Evolutionary conservation across 2,329 filamentous ascomycete genomes (phyloP), one percentile per base, ranked within the genome.

Genomic region (Daldinia eschscholtzii): DNA sequence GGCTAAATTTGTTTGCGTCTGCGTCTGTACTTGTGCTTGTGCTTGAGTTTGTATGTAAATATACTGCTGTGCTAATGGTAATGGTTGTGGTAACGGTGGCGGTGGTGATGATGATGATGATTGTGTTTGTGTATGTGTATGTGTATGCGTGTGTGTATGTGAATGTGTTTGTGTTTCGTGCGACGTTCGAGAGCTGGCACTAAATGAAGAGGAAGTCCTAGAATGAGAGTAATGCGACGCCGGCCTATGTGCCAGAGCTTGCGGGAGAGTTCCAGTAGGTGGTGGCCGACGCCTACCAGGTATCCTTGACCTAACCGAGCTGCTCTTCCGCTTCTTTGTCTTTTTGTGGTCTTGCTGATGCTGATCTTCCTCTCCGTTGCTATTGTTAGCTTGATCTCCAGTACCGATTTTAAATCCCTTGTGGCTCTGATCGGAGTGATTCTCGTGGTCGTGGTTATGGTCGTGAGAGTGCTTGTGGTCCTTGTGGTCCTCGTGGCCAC

Each of bases 251-350:
- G 48, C 52, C n/a, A 61, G 48, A 61, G 57, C 42, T 60, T 71
- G 71, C 57, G 64, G 60, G 57, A 67, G 57, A 28, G 57, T 69
- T 62, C 65, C 61, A 60, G 71, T 65, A n/a, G 73, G 74, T 53
- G 69, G 62, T 64, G 73, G 66, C 39, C 71, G 69, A 66, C 74
- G 70, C 65, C 65, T 67, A 44, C 72, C 66, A 53, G 73, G 71
- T 63, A 72, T 74, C 62, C 71, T 72, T 57, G 74, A 73, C 50
- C 72, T 69, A 59, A 69, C 64, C 42, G 71, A 60, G 57, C 69
- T 70, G 33, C 62, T 57, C 58, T 71, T 65, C 10, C 56, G 52
- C n/a, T 70, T 65, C 44, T 64, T 63, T n/a, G 42, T 63, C 57
- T 65, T 67, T 57, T 66, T 62, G n/a, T 57, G 53, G n/a, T 35